These are phyloP conservation scores for Vigna hirtella DNA, from an alignment of 306 rosid species.

Conservation along the genomic window DNA sequence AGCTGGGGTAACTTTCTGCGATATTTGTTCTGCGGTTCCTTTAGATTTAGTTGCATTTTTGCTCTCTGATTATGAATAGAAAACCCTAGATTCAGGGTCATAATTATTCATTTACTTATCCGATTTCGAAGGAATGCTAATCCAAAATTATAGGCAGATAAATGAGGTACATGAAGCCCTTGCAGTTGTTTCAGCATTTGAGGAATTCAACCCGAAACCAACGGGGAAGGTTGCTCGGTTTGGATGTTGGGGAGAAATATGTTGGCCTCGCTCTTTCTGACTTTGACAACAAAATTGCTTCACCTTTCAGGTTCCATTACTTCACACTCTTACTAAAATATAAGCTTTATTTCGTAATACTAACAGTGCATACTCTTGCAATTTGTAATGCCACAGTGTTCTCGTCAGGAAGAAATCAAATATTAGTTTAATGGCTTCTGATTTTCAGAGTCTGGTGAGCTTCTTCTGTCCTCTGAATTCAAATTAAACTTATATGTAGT, in stretches of 20 bases:
- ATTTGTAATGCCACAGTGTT: slow-evolving; percentile 60
- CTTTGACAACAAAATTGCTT: slow-evolving; percentile 64
- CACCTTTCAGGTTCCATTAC: slow-evolving; percentile 61
- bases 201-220: slow-evolving; percentile 36
- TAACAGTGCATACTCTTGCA: not conserved
- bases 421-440: slow-evolving; percentile 60
- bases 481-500: slow-evolving; percentile 23
- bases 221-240: slow-evolving; percentile 72
- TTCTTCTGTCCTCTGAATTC: slow-evolving; percentile 10
- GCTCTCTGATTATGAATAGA: not conserved
- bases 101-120: not conserved
- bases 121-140: no score
- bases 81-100: not conserved
- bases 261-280: slow-evolving; percentile 85
- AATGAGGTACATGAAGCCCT: slow-evolving; percentile 70
- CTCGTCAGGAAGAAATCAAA: slow-evolving; percentile 68
- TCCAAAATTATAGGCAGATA: not conserved
- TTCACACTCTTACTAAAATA: not conserved
- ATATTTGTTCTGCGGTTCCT: no score
- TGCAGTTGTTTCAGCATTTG: slow-evolving; percentile 63
- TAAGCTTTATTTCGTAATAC: not conserved
- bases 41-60: no score
- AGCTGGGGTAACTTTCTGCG: no score
- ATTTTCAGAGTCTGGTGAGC: slow-evolving; percentile 72
- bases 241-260: slow-evolving; percentile 87